Conservation (phyloP, 352 stramenopile species). For the Globisporangium acanthophoron region DNA sequence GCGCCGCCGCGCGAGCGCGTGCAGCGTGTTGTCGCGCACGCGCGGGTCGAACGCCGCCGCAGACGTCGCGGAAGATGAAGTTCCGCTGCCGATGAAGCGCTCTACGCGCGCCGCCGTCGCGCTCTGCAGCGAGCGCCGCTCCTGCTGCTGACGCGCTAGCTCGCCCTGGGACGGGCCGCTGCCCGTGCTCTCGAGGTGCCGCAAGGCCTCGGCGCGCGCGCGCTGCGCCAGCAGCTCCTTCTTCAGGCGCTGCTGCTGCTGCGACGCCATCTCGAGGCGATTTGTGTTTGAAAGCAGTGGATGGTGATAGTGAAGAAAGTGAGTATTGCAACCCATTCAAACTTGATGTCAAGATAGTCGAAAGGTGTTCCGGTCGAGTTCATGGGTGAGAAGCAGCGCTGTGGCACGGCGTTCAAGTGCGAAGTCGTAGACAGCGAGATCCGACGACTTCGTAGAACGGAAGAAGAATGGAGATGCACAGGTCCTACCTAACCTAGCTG, state of each 20-base stretch:
- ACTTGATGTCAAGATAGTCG: background rate
- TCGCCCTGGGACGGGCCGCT: conserved; percentile 66
- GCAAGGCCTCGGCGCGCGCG: conserved; percentile 54
- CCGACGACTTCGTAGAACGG: no score
- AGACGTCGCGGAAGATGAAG: conserved; percentile 9
- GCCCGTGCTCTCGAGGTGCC: conserved; percentile 54
- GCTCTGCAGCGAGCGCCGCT: conserved; percentile 49
- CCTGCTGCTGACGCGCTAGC: conserved; percentile 47
- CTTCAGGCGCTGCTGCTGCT: conserved; percentile 23
- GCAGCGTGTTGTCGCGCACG: conserved; percentile 73
- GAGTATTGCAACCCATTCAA: background rate
- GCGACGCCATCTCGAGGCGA: background rate
- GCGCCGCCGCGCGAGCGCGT: conserved; percentile 41
- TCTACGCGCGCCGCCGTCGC: conserved; percentile 34
- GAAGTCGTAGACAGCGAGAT: no score
- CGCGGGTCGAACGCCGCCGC: conserved; percentile 28
- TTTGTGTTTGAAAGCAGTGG: no score
- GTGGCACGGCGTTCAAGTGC: no score
- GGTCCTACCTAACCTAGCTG: no score
- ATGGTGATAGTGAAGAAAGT: background rate
- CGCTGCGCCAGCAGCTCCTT: conserved; percentile 59
- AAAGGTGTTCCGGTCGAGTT: no score
- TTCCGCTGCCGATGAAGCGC: conserved; percentile 18
- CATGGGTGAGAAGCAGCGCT: no score
- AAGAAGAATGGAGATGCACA: no score